A percentile compares a stretch with the other conserved stretches of the same genome.
These are phyloP conservation scores for Lineolata rhizophorae DNA, from an alignment of 495 filamentous ascomycete species.

Conservation along the genomic window DNA sequence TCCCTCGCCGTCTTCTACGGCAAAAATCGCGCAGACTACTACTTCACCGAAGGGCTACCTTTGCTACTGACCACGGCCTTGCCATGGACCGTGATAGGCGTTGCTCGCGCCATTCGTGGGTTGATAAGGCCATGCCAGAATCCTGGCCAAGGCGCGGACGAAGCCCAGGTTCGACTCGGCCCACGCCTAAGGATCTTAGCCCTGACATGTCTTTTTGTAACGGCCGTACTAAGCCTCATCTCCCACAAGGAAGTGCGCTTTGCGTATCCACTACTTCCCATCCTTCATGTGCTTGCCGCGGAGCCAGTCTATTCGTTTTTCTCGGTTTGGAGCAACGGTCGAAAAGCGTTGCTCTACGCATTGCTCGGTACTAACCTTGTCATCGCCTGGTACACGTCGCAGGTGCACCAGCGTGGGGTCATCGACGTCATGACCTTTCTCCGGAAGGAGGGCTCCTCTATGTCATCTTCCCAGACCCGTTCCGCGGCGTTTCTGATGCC, in stretches of 20 bases:
- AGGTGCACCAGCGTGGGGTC: conserved; percentile 59
- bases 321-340: conserved; percentile 10
- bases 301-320: conserved; percentile 46
- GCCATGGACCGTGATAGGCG: conserved; percentile 45
- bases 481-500: conserved; percentile 88
- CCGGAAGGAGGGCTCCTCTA: conserved; percentile 39
- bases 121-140: neutral
- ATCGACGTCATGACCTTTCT: conserved; percentile 52
- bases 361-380: conserved; percentile 40
- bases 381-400: conserved; percentile 51
- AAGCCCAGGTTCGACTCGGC: neutral
- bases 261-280: conserved; percentile 78
- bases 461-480: conserved; percentile 1
- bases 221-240: conserved; percentile 46
- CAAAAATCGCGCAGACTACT: conserved; percentile 81
- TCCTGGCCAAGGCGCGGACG: neutral
- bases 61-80: conserved; percentile 68
- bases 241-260: conserved; percentile 97
- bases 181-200: conserved; percentile 20
- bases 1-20: conserved; percentile 83
- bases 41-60: conserved; percentile 71
- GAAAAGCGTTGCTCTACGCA: conserved; percentile 31
- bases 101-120: conserved; percentile 29
- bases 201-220: conserved; percentile 34
- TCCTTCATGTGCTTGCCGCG: conserved; percentile 55